phyloP scores from a whole-genome alignment of 2,329 filamentous ascomycete genomes.

The Xylariomycetidae sp. region DNA sequence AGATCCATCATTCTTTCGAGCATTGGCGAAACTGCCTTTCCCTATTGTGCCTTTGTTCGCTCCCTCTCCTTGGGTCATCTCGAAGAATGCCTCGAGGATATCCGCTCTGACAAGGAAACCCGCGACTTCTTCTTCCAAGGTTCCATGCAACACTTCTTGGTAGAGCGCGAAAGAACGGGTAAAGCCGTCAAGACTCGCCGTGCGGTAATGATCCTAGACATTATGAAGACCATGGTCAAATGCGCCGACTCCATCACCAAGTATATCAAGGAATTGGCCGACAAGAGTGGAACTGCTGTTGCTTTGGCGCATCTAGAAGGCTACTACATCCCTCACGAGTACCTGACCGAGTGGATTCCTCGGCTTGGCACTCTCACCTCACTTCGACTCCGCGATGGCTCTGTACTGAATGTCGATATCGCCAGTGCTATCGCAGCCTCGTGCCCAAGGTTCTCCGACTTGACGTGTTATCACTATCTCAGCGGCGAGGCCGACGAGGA shows the following conservation, averaged over 20 bases:
- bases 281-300: constrained; percentile 37
- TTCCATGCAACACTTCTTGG: constrained; percentile 31
- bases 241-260: constrained; percentile 53
- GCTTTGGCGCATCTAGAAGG: constrained; percentile 54
- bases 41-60: constrained; percentile 64
- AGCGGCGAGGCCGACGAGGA: constrained; percentile 47
- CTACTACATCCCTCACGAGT: constrained; percentile 39
- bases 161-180: constrained; percentile 11
- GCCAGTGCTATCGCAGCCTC: constrained; percentile 47
- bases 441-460: constrained; percentile 55
- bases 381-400: constrained; percentile 56
- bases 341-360: constrained; percentile 53
- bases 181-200: constrained; percentile 16
- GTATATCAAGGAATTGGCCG: constrained; percentile 35
- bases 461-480: constrained; percentile 48
- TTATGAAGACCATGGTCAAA: constrained; percentile 33
- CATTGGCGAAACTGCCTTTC: constrained; percentile 54
- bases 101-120: constrained; percentile 24
- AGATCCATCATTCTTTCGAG: constrained; percentile 62
- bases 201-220: constrained; percentile 24
- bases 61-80: constrained; percentile 59
- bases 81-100: constrained; percentile 50
- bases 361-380: constrained; percentile 51
- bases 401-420: constrained; percentile 48
- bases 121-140: constrained; percentile 34